Base-by-base conservation (phyloP, 2,329 filamentous ascomycete species). In the Drechslerella stenobrocha region DNA sequence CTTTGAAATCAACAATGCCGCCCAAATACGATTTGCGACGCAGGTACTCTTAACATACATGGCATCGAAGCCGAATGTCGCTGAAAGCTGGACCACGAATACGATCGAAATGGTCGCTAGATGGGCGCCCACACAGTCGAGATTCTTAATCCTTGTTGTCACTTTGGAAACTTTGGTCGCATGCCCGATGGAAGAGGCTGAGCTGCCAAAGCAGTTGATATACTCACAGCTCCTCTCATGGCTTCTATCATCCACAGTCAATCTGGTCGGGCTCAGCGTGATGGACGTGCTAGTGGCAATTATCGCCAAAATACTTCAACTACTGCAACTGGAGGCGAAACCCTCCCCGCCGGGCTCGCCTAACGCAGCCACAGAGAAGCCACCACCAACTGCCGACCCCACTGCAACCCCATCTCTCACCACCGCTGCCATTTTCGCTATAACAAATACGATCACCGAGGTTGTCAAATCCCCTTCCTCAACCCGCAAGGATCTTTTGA, bases 121-220 rank as follows among this genome's bases (percentile, higher is more conserved):
- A 63, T 97, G 91, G 90, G 87, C 90, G 0, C 90, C 93, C 0
- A 91, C 97, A 1, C 92, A 97, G 75, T 90, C 96, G 74, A 87
- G 93, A 55, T 97, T 95, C 77, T 84, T 92, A 35, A 93, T 97
- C 59, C 80, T 96, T 46, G 83, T 96, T 45, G 87, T 88, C 0
- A 82, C 87, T 1, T 85, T 95, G 78, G 91, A 96, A 72, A 83
- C 83, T 2, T 78, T 97, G 51, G 79, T 88, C 2, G 81, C 83
- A 59, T 84, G 83, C 44, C 84, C 85, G 0, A 80, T 91, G 32
- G 81, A 81, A 3, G 88, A 91, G 73, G 84, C 87, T 7, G 84
- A 85, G 40, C 76, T 96, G 30, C 81, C 84, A 44, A 84, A 88
- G 57, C 88, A 96, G 73, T 79, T 90, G 55, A 83, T 87, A 2